A percentile compares a stretch with the other conserved stretches of the same genome.
Evolutionary conservation across 768 basidiomycete genomes (phyloP).

Genomic region (Boletus pseudo-olivaceus): DNA sequence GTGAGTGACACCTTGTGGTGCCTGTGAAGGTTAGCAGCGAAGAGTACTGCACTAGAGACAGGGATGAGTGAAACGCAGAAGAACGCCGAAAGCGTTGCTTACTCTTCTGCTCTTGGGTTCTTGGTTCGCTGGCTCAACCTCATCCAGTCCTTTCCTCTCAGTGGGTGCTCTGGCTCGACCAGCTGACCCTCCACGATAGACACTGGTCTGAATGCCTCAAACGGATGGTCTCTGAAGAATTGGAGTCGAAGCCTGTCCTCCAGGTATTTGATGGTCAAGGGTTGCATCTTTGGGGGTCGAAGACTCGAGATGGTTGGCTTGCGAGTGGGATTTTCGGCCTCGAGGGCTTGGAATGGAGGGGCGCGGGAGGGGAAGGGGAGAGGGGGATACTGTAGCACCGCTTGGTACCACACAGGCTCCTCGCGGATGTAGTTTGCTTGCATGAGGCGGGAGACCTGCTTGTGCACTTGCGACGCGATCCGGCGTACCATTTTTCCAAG

Average conservation of each 20-base stretch:
- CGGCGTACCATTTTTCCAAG: conserved; percentile 60
- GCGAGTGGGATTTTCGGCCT: conserved; percentile 33
- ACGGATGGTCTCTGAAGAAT: conserved; percentile 96
- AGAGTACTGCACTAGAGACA: conserved; percentile 65
- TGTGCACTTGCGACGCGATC: conserved; percentile 85
- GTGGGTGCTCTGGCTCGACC: conserved; percentile 53
- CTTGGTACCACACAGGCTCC: conserved; percentile 80
- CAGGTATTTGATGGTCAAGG: conserved; percentile 65
- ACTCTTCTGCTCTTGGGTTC: conserved; percentile 92
- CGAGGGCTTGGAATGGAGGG: conserved; percentile 47
- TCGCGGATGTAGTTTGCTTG: conserved; percentile 56
- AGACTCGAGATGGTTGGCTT: conserved; percentile 26
- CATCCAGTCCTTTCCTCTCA: conserved; percentile 67
- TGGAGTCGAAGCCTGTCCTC: conserved; percentile 85
- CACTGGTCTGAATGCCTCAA: conserved; percentile 84
- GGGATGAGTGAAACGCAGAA: conserved; percentile 8
- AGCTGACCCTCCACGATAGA: conserved; percentile 69
- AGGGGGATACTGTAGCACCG: conserved; percentile 86
- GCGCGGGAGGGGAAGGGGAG: conserved; percentile 78
- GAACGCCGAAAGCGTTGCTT: conserved; percentile 30
- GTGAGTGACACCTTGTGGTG: conserved; percentile 62
- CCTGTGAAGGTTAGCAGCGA: conserved; percentile 73
- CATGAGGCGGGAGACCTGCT: conserved; percentile 78
- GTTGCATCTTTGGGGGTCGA: conserved; percentile 41
- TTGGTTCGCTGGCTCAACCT: conserved; percentile 75